phyloP scores from a whole-genome alignment of 83 land plant species.

The Picea abies region DNA sequence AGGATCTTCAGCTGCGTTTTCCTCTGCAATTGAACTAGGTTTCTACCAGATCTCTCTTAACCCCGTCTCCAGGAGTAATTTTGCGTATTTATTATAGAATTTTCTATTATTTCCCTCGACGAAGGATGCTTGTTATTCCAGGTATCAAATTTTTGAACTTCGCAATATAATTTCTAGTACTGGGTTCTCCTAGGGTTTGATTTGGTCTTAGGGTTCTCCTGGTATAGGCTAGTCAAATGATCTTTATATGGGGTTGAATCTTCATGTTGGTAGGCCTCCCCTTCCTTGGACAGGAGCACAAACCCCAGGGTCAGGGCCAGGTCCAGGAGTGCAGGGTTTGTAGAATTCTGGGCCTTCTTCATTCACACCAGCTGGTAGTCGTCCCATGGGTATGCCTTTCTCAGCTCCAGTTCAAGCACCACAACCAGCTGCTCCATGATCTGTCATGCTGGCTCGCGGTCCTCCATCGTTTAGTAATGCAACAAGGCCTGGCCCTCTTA shows the following conservation, averaged over 20 bases:
- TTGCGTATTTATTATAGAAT: too few relatives aligned
- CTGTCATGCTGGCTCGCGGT: background rate
- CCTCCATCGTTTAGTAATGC: background rate
- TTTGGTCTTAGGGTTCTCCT: too few relatives aligned
- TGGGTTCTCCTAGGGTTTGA: too few relatives aligned
- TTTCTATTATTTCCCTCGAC: too few relatives aligned
- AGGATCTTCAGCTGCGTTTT: too few relatives aligned
- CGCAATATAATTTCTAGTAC: too few relatives aligned
- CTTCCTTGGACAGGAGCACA: background rate
- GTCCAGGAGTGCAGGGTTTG: background rate
- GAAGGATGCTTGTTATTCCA: too few relatives aligned
- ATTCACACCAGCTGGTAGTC: background rate
- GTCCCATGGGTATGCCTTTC: background rate
- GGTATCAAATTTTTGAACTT: too few relatives aligned
- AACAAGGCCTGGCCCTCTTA: background rate
- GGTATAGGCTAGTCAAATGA: too few relatives aligned
- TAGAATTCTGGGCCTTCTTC: background rate
- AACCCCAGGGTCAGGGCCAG: conserved; percentile 6
- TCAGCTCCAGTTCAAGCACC: background rate
- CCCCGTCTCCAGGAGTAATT: too few relatives aligned
- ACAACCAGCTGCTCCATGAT: background rate
- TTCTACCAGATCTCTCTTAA: too few relatives aligned
- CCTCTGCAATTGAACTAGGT: too few relatives aligned
- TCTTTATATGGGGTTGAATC: background rate
- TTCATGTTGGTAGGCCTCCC: conserved; percentile 1